These are phyloP conservation scores for Citeromyces matritensis DNA, from an alignment of 805 yeast species.

Conservation along the genomic window DNA sequence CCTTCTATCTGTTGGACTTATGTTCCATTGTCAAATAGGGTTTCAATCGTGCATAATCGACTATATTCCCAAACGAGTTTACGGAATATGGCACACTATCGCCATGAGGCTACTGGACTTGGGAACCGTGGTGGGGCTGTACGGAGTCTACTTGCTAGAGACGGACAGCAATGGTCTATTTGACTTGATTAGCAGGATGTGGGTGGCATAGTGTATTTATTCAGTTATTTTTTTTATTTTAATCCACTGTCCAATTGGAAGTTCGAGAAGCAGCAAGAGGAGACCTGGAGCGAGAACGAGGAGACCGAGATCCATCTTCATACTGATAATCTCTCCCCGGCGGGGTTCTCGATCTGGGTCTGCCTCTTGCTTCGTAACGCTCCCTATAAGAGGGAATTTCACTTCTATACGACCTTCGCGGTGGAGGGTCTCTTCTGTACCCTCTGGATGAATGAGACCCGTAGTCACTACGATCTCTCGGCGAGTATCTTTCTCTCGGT, in stretches of 20 bases:
- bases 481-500: neutral
- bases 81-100: slow-evolving; percentile 58
- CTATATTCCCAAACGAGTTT: slow-evolving; percentile 79
- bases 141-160: slow-evolving; percentile 74
- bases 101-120: slow-evolving; percentile 55
- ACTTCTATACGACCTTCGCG: neutral
- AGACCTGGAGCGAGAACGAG: slow-evolving; percentile 7
- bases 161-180: slow-evolving; percentile 70
- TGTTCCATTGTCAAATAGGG: slow-evolving; percentile 77
- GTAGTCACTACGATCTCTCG: slow-evolving; percentile 1
- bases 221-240: slow-evolving; percentile 1
- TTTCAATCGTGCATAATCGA: slow-evolving; percentile 85
- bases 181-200: slow-evolving; percentile 44
- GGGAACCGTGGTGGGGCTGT: slow-evolving; percentile 57
- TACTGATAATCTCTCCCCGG: neutral
- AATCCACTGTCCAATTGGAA: neutral
- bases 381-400: neutral
- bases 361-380: slow-evolving; percentile 1
- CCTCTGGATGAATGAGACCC: slow-evolving; percentile 2
- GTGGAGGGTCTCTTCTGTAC: neutral
- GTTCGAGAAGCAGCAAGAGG: slow-evolving; percentile 4
- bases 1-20: slow-evolving; percentile 42
- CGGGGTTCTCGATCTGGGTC: slow-evolving; percentile 1
- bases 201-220: slow-evolving; percentile 29
- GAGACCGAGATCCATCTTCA: slow-evolving; percentile 6